These are phyloP conservation scores for Fusarium nygamai DNA, from an alignment of 2,329 filamentous ascomycete genomes.

Conservation along the genomic window DNA sequence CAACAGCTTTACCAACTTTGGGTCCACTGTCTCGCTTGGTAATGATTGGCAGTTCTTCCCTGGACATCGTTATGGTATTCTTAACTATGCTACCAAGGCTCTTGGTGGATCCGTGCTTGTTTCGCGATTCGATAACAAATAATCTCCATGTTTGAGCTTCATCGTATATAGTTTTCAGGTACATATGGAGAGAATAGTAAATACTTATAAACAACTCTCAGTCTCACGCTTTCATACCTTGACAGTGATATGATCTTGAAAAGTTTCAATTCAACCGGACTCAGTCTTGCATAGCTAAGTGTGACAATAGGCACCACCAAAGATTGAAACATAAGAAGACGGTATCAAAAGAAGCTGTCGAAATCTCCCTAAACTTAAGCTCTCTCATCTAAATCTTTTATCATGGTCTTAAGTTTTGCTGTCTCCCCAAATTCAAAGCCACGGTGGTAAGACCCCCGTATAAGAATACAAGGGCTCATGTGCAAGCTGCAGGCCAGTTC, in stretches of 20 bases:
- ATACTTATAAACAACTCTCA: fast-evolving
- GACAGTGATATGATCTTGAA: neutral
- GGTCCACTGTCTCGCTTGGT: neutral
- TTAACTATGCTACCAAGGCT: neutral
- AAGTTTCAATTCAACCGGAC: neutral
- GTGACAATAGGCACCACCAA: too few relatives aligned
- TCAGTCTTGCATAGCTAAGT: neutral
- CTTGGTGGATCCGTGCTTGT: constrained; percentile 10
- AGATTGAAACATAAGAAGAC: too few relatives aligned
- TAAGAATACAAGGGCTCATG: neutral
- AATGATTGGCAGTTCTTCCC: constrained; percentile 19
- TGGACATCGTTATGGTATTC: constrained; percentile 4
- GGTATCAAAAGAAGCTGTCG: fast-evolving
- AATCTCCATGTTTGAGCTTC: neutral
- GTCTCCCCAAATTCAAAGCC: neutral
- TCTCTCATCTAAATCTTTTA: neutral
- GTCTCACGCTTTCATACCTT: neutral
- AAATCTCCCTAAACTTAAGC: fast-evolving
- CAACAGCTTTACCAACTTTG: neutral
- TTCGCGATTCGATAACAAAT: constrained; percentile 2
- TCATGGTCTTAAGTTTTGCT: neutral
- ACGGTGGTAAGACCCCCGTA: neutral
- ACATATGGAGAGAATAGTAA: neutral
- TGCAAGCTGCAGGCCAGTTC: neutral
- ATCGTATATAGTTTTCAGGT: neutral